Base-by-base conservation (phyloP, 345 rosid species). In the Draba incana region DNA sequence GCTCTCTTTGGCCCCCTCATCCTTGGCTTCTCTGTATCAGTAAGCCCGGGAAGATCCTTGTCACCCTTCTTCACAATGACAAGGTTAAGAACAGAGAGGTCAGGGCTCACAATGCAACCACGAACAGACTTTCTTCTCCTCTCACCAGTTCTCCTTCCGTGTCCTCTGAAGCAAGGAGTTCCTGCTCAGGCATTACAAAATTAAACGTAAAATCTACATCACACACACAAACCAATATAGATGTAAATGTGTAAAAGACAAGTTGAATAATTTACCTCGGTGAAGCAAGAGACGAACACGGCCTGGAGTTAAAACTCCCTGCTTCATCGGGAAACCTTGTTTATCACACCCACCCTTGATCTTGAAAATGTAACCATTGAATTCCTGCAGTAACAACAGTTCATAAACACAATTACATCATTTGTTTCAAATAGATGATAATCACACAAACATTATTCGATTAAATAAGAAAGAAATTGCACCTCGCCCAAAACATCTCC, bases 341-440 rank as follows among this genome's bases (percentile, higher is more conserved):
- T 88, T 88, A 85, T 88, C 96, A 14, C 93, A 91, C n/a, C 97
- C 97, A 62, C 92, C 96, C 97, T 70, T 91, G 78, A 85, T 91
- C 79, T 88, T 88, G 74, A 88, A 91, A 6, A 91, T 82, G 43
- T 91, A 91, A 0, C 97, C 96, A 68, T 80, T 91, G 74, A 91
- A 88, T 66, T 91, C 92, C 97, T 86, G 75, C 33, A 62, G 8
- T 31, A 47, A 50, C 68, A 47, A 46, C 66, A 65, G 0, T 11
- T 45, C 62, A 25, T 16, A 62, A 47, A 54, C 7, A 31, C 14
- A 68, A 38, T 3, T 25, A 0, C 1, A 41, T 12, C 13, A 30
- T 4, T 10, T 37, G 35, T 3, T 56, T 47, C 10, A 7, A 31
- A 48, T 20, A 0, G 20, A 4, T 6, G 4, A 5, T 23, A 33